These are phyloP conservation scores for Colletotrichum costaricense DNA, from an alignment of 2,329 filamentous ascomycete species.

Conservation along the genomic window DNA sequence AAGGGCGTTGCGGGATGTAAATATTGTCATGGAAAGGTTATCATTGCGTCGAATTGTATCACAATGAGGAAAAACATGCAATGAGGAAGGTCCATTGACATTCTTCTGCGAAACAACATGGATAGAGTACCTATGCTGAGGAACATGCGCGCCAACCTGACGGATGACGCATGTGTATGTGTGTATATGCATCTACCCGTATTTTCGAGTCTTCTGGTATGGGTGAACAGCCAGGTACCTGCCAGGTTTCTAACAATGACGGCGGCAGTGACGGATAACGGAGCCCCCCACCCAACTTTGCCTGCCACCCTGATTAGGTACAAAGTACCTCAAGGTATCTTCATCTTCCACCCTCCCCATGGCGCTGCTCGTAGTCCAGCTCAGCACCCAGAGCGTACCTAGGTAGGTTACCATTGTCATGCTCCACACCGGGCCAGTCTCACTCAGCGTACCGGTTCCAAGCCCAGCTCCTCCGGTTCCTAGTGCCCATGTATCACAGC, in stretches of 20 bases:
- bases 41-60: too few relatives aligned
- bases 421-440: constrained; percentile 7
- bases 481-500: not conserved
- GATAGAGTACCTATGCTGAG: not conserved
- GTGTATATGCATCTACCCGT: not conserved
- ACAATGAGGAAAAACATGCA: too few relatives aligned
- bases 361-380: too few relatives aligned
- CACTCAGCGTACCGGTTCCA: not conserved
- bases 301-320: not conserved
- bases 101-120: too few relatives aligned
- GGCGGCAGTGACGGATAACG: not conserved
- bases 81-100: not conserved
- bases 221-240: not conserved
- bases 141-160: not conserved
- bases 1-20: too few relatives aligned
- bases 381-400: not conserved
- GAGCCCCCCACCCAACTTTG: not conserved
- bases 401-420: not conserved
- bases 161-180: not conserved
- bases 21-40: too few relatives aligned
- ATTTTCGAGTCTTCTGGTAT: not conserved
- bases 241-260: not conserved
- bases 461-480: constrained; percentile 3
- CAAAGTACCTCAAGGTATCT: not conserved
- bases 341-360: too few relatives aligned